Evolutionary conservation across 2,329 filamentous ascomycete genomes (phyloP), one percentile per base, ranked within the genome.

Genomic region (Dothideomycetidae sp.): DNA sequence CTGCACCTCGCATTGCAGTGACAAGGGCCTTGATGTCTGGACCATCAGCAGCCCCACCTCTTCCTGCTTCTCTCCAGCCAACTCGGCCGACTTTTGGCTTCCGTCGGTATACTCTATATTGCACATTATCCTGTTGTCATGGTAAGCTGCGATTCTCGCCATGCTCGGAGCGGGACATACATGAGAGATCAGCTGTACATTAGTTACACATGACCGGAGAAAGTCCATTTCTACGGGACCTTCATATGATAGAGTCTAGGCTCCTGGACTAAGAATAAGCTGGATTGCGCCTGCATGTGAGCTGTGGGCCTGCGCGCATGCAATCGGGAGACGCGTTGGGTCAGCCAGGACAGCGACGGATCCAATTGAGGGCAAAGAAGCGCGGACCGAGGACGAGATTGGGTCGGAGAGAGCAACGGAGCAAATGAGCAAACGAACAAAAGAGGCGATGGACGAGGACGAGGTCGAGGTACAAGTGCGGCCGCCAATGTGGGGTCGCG

Each of bases 201-300:
- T 38, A 19, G 28, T 38, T n/a, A 29, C 16, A 21, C 36, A 38
- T 19, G 36, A 38, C 18, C 36, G 36, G 17, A 38, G 15, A 29
- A 38, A 38, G 9, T 38, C 36, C 36, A 38, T 38, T 29, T 13
- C 18, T 38, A 38, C 13, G 36, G 36, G 16, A 38, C 36, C 16
- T 32, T 31, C 28, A 32, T 31, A 13, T 38, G 36, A 38, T 38
- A 38, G 28, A 38, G 30, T 29, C 13, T 18, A 32, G 23, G 17
- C 17, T 33, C 16, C 17, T 12, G 29, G 16, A 10, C 29, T 17
- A 11, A n/a, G 19, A 11, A 30, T 10, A 18, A 31, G 35, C 16
- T 21, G 28, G 14, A 13, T 3, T 31, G 28, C 35, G 28, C 26
- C 26, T 29, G 35, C 35, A 37, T 37, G 17, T 17, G 29, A 16